Evolutionary conservation across 1,284 basidiomycete species (phyloP), one percentile per base, ranked within the genome.

Genomic region (Ustanciosporium gigantosporum): DNA sequence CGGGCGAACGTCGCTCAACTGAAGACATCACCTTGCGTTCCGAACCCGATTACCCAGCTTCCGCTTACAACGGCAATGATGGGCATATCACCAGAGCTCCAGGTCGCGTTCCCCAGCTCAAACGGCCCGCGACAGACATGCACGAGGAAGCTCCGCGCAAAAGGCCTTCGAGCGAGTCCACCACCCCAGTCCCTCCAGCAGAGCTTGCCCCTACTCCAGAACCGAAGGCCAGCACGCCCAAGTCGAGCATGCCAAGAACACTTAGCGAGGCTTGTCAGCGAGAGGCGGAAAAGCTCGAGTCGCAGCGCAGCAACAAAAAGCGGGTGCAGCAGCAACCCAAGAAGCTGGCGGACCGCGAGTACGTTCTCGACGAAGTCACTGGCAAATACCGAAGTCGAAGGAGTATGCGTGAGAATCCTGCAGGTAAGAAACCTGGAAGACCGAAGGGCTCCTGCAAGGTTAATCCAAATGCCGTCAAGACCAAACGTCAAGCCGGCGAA

Each of bases 341-440:
- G 53, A 67, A 68, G 47, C 44, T 47, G 31, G 47, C 59, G 3
- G 59, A 56, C 32, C 43, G 52, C 17, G 52, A 62, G n/a, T 48
- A 56, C 13, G 52, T 62, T 13, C 41, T 56, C 22, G 59, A 62
- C 25, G 51, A 53, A 5, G 52, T 39, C 45, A 56, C 52, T 11
- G 68, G 68, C 38, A 51, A 64, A 22, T 62, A 51, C 51, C 46
- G 68, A n/a, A 68, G 56, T 21, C 53, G 53, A 19, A 49, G 68
- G 21, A 68, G 66, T 36, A 62, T 70, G 46, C 38, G 50, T 20
- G 68, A 70, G 40, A 70, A 70, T 21, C 68, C 68, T 1, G 25
- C 41, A 29, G 62, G 61, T 13, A 57, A 53, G 41, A 39, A 41
- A 29, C 49, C 65, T 11, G 68, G 68, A 20, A 45, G 68, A 14